Percentiles rank a stretch among this genome's conserved stretches.
Evolutionary conservation across 495 filamentous ascomycete species (phyloP).

Genomic region (Aspergillus ostianus): DNA sequence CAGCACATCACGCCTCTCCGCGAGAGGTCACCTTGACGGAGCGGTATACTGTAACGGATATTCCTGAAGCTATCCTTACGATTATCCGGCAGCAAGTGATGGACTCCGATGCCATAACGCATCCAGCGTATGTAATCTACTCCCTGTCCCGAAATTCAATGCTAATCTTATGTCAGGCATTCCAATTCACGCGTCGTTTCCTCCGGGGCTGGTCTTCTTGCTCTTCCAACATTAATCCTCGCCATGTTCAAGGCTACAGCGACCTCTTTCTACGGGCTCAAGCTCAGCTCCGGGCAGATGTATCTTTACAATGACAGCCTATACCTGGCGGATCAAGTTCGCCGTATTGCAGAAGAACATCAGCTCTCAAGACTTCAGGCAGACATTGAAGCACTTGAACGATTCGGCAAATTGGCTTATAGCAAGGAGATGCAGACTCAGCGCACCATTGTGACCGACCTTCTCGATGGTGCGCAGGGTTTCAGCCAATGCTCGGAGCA

Average conservation of each 20-base stretch:
- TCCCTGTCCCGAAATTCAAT: constrained; percentile 9
- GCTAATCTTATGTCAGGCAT: constrained; percentile 34
- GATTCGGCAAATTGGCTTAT: constrained; percentile 81
- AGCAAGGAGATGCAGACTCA: constrained; percentile 83
- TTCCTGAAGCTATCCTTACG: constrained; percentile 72
- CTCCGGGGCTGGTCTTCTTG: constrained; percentile 72
- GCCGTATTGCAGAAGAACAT: constrained; percentile 52
- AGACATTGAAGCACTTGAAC: constrained; percentile 70
- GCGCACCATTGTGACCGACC: constrained; percentile 76
- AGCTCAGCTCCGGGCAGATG: constrained; percentile 72
- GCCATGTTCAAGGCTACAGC: constrained; percentile 90
- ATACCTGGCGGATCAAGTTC: constrained; percentile 72
- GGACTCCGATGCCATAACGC: constrained; percentile 64
- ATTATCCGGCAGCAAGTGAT: constrained; percentile 67
- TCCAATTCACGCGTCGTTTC: constrained; percentile 58
- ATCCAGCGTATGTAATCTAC: constrained; percentile 46
- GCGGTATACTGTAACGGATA: constrained; percentile 79
- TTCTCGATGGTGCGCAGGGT: constrained; percentile 73
- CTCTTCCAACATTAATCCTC: constrained; percentile 77
- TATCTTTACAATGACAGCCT: constrained; percentile 90
- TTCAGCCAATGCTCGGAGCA: constrained; percentile 60
- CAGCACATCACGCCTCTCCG: constrained; percentile 23
- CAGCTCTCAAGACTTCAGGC: constrained; percentile 57
- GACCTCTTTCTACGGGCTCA: constrained; percentile 69
- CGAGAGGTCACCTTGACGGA: constrained; percentile 77